A percentile compares a stretch with the other conserved stretches of the same genome.
Evolutionary conservation across 371 early-diverging fungal genomes (phyloP).

Genomic region (Mucor ambiguus): DNA sequence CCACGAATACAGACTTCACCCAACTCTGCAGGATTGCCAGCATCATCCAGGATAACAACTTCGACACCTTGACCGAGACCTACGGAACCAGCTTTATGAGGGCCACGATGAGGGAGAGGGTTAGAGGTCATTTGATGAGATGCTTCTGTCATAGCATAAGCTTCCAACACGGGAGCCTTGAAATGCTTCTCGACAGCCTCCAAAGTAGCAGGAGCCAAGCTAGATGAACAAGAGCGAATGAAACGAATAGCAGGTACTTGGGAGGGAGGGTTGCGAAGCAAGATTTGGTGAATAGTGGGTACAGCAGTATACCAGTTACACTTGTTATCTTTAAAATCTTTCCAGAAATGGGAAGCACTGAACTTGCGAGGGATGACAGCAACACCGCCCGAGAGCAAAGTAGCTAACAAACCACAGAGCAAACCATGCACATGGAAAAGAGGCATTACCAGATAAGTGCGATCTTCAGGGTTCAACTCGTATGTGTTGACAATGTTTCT

Average conservation of each 20-base stretch:
- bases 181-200: conserved; percentile 70
- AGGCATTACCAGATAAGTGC: conserved; percentile 85
- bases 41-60: conserved; percentile 70
- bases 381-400: conserved; percentile 76
- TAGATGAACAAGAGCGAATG: conserved; percentile 85
- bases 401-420: conserved; percentile 76
- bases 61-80: conserved; percentile 85
- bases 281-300: conserved; percentile 89
- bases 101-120: conserved; percentile 70
- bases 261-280: conserved; percentile 60
- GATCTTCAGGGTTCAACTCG: conserved; percentile 61
- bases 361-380: conserved; percentile 83
- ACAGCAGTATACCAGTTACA: conserved; percentile 88
- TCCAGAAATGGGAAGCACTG: conserved; percentile 82
- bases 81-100: conserved; percentile 82
- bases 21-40: conserved; percentile 54
- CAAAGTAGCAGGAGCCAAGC: conserved; percentile 78
- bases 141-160: conserved; percentile 94
- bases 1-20: conserved; percentile 91
- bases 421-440: conserved; percentile 94
- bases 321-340: conserved; percentile 59
- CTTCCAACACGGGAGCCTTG: conserved; percentile 82
- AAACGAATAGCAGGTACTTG: conserved; percentile 69
- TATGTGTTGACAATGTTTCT: conserved; percentile 75
- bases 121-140: conserved; percentile 91